Evolutionary conservation across 345 rosid genomes (phyloP).

Genomic region (Sonneratia caseolaris): DNA sequence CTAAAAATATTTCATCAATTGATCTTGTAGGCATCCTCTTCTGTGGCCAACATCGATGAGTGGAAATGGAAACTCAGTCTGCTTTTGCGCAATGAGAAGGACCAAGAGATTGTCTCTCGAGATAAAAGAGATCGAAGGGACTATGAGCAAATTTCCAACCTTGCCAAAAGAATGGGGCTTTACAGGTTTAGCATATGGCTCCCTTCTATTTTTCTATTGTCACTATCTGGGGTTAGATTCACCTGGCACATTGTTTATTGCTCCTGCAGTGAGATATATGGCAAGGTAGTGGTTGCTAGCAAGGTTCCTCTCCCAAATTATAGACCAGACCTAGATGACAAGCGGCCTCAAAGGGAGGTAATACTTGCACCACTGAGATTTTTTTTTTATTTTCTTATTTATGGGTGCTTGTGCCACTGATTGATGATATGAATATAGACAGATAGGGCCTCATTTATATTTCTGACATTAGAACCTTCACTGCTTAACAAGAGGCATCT

Average conservation of each 20-base stretch:
- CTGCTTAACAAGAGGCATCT: conserved; percentile 7
- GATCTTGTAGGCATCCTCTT: conserved; percentile 67
- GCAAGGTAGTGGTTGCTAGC: conserved; percentile 93
- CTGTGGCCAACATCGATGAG: conserved; percentile 86
- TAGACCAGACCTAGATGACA: conserved; percentile 95
- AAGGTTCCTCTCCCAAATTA: conserved; percentile 95
- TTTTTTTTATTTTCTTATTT: too few species aligned
- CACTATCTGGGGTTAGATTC: background rate
- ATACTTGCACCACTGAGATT: background rate
- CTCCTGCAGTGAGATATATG: conserved; percentile 62
- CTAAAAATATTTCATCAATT: background rate
- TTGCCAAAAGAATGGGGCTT: conserved; percentile 88
- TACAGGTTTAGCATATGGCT: conserved; percentile 42
- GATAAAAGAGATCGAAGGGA: conserved; percentile 95
- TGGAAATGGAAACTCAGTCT: conserved; percentile 98
- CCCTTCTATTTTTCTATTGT: background rate
- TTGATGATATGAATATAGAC: background rate
- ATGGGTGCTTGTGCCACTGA: background rate
- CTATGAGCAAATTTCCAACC: conserved; percentile 80
- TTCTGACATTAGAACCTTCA: background rate
- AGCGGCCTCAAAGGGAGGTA: conserved; percentile 99
- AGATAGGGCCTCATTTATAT: background rate
- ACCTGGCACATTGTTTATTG: background rate
- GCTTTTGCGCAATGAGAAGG: conserved; percentile 58
- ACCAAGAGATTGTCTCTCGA: conserved; percentile 77